Evolutionary conservation across 306 rosid species (phyloP).

Genomic region (Lablab purpureus): DNA sequence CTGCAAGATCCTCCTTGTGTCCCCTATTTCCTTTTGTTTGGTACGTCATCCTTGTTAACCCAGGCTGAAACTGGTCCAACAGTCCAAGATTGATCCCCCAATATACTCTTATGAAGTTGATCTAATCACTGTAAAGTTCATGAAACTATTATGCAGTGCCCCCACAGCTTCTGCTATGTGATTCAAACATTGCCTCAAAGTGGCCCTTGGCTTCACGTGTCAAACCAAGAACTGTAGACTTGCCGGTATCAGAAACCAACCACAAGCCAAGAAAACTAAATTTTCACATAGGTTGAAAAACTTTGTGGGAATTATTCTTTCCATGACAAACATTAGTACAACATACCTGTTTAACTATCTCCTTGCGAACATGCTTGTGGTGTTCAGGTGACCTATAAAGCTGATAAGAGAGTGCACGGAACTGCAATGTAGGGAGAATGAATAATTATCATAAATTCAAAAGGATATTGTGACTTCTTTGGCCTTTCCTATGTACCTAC

Average conservation of each 20-base stretch:
- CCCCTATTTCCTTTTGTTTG: conserved; percentile 32
- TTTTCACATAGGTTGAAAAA: conserved; percentile 4
- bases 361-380: conserved; percentile 85
- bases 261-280: conserved; percentile 18
- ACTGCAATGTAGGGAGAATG: conserved; percentile 59
- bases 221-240: conserved; percentile 33
- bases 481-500: no score
- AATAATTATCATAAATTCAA: conserved; percentile 36
- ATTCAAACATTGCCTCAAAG: conserved; percentile 19
- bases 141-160: conserved; percentile 39
- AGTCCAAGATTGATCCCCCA: conserved; percentile 42
- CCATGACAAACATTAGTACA: conserved; percentile 24
- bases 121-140: conserved; percentile 45
- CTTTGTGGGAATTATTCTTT: conserved; percentile 14
- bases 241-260: conserved; percentile 27
- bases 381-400: conserved; percentile 77
- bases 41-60: conserved; percentile 31
- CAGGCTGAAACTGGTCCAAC: conserved; percentile 47
- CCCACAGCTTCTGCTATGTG: conserved; percentile 48
- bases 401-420: conserved; percentile 92
- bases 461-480: no score
- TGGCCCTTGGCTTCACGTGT: no score
- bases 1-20: neutral
- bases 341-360: conserved; percentile 75
- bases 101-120: neutral